Conservation (phyloP, 495 filamentous ascomycete genomes). For the Melanomma pulvis-pyrius region DNA sequence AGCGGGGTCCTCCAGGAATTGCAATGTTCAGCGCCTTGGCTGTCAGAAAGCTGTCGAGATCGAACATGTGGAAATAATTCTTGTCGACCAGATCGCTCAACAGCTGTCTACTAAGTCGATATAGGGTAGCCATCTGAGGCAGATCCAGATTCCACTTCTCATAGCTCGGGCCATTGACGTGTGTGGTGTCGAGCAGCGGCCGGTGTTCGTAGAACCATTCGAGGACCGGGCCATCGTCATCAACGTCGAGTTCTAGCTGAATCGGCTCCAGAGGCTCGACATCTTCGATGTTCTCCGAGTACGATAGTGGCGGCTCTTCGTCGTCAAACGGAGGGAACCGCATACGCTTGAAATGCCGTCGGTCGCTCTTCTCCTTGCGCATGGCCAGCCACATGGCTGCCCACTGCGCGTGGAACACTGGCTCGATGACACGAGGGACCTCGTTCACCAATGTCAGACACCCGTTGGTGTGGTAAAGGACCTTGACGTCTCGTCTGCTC, state of each 20-base stretch:
- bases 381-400: slow-evolving; percentile 99
- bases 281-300: slow-evolving; percentile 98
- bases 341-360: slow-evolving; percentile 98
- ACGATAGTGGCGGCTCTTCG: slow-evolving; percentile 95
- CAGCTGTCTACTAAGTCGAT: slow-evolving; percentile 87
- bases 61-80: slow-evolving; percentile 99
- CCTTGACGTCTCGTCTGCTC: slow-evolving; percentile 90
- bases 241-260: slow-evolving; percentile 97
- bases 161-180: slow-evolving; percentile 97
- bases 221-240: slow-evolving; percentile 86
- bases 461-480: slow-evolving; percentile 97
- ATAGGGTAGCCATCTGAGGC: slow-evolving; percentile 94
- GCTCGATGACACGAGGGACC: slow-evolving; percentile 94
- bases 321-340: slow-evolving; percentile 98
- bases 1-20: slow-evolving; percentile 93
- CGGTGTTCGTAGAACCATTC: slow-evolving; percentile 99
- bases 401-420: slow-evolving; percentile 98
- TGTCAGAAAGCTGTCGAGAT: slow-evolving; percentile 90
- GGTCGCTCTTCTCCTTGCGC: slow-evolving; percentile 96
- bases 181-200: slow-evolving; percentile 85
- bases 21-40: slow-evolving; percentile 98
- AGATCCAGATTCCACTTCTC: slow-evolving; percentile 93
- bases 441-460: slow-evolving; percentile 98
- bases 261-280: slow-evolving; percentile 98
- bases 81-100: slow-evolving; percentile 91